phyloP scores from a whole-genome alignment of 805 yeast species.

The Wickerhamomyces chaumierensis region DNA sequence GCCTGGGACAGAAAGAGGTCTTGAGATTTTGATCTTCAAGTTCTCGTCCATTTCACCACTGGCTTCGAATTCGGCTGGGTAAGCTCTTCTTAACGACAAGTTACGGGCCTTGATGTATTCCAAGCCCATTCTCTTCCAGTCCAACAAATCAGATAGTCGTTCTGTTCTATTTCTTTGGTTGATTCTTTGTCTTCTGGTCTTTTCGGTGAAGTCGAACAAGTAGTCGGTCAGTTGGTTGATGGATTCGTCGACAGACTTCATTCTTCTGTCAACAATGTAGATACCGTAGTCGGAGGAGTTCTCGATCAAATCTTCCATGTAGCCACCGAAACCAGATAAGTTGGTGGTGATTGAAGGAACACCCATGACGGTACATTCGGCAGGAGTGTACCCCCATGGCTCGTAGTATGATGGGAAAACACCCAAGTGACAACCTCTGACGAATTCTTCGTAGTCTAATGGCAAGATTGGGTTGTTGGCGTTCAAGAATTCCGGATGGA shows the following conservation, averaged over 20 bases:
- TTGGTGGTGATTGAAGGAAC: constrained; percentile 96
- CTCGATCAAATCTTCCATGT: constrained; percentile 96
- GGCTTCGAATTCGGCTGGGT: constrained; percentile 66
- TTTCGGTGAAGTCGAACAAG: constrained; percentile 81
- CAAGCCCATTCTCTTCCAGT: constrained; percentile 97
- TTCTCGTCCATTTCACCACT: constrained; percentile 22
- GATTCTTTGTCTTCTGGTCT: constrained; percentile 93
- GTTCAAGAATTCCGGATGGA: constrained; percentile 95
- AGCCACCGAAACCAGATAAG: constrained; percentile 93
- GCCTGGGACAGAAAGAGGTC: constrained; percentile 96
- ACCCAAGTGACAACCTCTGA: constrained; percentile 95
- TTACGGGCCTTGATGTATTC: constrained; percentile 94
- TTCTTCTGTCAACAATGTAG: constrained; percentile 89
- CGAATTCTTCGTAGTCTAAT: constrained; percentile 93
- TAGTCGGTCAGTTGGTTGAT: constrained; percentile 81
- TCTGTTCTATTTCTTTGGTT: constrained; percentile 97
- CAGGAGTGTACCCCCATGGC: constrained; percentile 99
- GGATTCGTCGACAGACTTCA: constrained; percentile 86
- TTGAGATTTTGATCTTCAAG: constrained; percentile 57
- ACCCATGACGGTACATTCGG: constrained; percentile 99
- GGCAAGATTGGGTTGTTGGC: constrained; percentile 91
- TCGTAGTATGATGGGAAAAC: constrained; percentile 97
- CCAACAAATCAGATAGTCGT: constrained; percentile 81
- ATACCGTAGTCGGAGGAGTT: constrained; percentile 93
- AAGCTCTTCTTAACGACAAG: constrained; percentile 84